Conservation (phyloP, 192 early-diverging fungal species). For the Rhizoclosmatium sp. region DNA sequence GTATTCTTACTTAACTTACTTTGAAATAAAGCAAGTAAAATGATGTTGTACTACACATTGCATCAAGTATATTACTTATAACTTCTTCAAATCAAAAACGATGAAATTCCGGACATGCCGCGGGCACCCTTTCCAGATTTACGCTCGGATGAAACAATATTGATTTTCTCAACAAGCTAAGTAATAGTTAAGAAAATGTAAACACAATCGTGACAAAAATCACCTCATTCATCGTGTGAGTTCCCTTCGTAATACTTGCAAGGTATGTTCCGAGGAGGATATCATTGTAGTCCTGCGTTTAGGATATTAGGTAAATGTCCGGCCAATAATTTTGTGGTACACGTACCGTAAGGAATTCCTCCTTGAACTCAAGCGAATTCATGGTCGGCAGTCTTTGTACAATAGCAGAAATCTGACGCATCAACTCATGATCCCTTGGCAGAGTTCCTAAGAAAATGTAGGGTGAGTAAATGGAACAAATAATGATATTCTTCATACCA, state of each 20-base stretch:
- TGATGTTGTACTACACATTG: constrained; percentile 61
- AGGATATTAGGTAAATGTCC: neutral
- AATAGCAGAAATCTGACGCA: constrained; percentile 80
- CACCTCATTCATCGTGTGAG: constrained; percentile 71
- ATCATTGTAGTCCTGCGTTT: constrained; percentile 81
- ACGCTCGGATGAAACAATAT: constrained; percentile 44
- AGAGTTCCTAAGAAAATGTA: constrained; percentile 52
- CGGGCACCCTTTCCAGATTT: constrained; percentile 10
- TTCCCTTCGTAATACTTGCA: constrained; percentile 79
- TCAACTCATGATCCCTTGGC: constrained; percentile 74
- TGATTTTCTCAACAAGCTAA: constrained; percentile 61
- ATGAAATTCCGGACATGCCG: neutral
- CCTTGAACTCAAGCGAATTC: constrained; percentile 68
- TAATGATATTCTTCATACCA: constrained; percentile 49
- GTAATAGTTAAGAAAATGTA: neutral
- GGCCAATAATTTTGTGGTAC: neutral
- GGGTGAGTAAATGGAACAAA: neutral
- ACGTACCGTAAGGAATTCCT: constrained; percentile 77
- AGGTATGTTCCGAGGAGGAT: constrained; percentile 79
- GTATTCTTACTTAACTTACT: neutral
- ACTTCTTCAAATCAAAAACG: neutral
- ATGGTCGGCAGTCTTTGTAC: constrained; percentile 77
- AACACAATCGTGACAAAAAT: constrained; percentile 5
- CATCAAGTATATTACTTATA: constrained; percentile 51
- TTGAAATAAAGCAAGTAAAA: neutral